Evolutionary conservation across 2,329 filamentous ascomycete genomes (phyloP).

Genomic region (Phyllosticta citriasiana): DNA sequence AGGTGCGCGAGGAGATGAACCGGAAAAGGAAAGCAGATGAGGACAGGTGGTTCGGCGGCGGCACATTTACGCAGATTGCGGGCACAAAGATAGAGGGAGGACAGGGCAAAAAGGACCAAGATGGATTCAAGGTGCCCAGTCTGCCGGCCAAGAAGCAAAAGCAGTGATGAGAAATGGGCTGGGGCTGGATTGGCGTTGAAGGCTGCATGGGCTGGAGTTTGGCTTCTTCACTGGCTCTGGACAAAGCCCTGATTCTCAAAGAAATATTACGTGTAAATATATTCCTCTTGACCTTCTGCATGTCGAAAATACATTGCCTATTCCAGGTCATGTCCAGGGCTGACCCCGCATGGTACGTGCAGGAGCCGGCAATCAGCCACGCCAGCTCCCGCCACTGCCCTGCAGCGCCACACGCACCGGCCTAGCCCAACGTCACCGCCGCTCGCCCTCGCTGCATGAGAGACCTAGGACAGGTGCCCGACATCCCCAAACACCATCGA

Average conservation of each 20-base stretch:
- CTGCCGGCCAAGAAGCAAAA: slow-evolving; percentile 62
- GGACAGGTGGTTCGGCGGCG: slow-evolving; percentile 92
- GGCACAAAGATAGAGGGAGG: slow-evolving; percentile 16
- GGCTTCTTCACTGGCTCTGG: too few species aligned
- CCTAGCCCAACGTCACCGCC: background rate
- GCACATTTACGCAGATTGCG: slow-evolving; percentile 87
- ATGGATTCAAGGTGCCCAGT: slow-evolving; percentile 73
- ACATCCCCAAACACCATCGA: too few species aligned
- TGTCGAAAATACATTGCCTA: too few species aligned
- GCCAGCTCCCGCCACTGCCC: too few species aligned
- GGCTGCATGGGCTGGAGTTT: background rate
- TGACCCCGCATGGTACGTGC: too few species aligned
- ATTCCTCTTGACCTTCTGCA: too few species aligned
- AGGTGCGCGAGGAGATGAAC: slow-evolving; percentile 75
- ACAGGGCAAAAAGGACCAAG: slow-evolving; percentile 37
- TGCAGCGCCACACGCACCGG: too few species aligned
- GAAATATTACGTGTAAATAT: too few species aligned
- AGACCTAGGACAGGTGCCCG: too few species aligned
- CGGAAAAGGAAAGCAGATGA: slow-evolving; percentile 90
- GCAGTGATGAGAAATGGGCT: background rate
- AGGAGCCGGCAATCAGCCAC: too few species aligned
- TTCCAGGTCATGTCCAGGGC: too few species aligned
- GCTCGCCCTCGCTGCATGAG: background rate
- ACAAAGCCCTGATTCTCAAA: too few species aligned
- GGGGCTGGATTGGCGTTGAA: background rate